Conservation (phyloP, 257 asterid genomes). For the Petrea volubilis region DNA sequence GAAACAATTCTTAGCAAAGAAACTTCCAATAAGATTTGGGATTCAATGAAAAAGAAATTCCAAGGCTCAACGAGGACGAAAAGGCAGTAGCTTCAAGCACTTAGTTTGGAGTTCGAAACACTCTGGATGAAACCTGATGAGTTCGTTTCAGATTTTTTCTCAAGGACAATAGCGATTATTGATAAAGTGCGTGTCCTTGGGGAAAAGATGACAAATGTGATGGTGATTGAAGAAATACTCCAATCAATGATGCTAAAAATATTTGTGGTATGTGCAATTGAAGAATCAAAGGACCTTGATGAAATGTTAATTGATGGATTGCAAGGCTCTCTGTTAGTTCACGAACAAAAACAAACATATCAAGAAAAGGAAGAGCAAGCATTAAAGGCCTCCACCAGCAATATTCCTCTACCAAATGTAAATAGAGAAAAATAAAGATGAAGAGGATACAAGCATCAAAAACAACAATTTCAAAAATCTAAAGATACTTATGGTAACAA, state of each 20-base stretch:
- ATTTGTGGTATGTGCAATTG: neutral
- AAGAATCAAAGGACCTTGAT: neutral
- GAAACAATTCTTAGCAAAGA: constrained; percentile 12
- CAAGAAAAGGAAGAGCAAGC: neutral
- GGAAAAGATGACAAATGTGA: neutral
- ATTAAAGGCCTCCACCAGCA: neutral
- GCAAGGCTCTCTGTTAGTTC: neutral
- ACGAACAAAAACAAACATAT: neutral
- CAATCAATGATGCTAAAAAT: too few species aligned
- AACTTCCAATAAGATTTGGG: constrained; percentile 17
- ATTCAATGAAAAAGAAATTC: constrained; percentile 9
- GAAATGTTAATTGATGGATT: too few species aligned
- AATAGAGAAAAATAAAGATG: neutral
- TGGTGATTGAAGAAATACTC: too few species aligned
- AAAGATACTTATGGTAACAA: too few species aligned
- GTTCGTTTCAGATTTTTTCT: too few species aligned
- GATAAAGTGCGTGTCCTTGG: neutral
- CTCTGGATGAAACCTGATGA: too few species aligned
- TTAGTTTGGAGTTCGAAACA: constrained; percentile 3
- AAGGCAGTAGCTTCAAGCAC: constrained; percentile 1
- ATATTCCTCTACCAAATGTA: too few species aligned
- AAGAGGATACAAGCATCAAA: neutral
- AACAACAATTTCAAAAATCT: neutral
- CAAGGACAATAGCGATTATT: neutral
- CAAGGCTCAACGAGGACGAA: constrained; percentile 11